Percentiles rank a stretch among this genome's conserved stretches.
phyloP scores from a whole-genome alignment of 257 asterid genomes.

The Cinchona pubescens region DNA sequence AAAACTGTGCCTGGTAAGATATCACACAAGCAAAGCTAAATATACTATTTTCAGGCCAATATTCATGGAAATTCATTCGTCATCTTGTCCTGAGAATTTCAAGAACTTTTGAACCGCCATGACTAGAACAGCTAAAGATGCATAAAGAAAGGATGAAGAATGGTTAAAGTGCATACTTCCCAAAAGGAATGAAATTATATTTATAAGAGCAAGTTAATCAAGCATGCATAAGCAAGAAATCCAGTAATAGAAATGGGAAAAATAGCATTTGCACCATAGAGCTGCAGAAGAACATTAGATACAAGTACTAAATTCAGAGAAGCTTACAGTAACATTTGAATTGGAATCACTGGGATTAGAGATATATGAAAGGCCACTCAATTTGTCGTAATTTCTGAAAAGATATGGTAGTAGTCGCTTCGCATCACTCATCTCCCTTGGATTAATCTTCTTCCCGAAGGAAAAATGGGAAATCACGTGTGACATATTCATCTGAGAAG shows the following conservation, averaged over 20 bases:
- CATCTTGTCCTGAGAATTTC: background rate
- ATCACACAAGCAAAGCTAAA: background rate
- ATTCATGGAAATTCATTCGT: background rate
- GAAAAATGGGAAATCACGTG: slow-evolving; percentile 74
- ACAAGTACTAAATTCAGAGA: background rate
- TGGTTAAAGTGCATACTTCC: background rate
- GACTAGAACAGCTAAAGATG: background rate
- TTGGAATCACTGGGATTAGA: slow-evolving; percentile 78
- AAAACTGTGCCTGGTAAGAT: background rate
- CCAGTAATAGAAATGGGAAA: background rate
- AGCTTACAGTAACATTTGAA: slow-evolving; percentile 89
- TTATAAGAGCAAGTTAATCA: background rate
- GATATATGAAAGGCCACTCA: slow-evolving; percentile 68
- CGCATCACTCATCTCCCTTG: slow-evolving; percentile 63
- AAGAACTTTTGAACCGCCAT: too few relatives aligned
- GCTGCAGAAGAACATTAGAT: background rate
- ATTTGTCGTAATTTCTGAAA: slow-evolving; percentile 72
- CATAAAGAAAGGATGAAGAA: background rate
- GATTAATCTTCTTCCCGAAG: slow-evolving; percentile 75
- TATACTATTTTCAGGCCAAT: background rate
- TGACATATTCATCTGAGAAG: slow-evolving; percentile 96
- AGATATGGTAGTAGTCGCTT: slow-evolving; percentile 71
- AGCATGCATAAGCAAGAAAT: slow-evolving; percentile 13
- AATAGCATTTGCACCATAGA: background rate
- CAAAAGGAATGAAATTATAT: background rate